These are phyloP conservation scores for Rosa rugosa DNA, from an alignment of 306 rosid genomes.

Conservation along the genomic window DNA sequence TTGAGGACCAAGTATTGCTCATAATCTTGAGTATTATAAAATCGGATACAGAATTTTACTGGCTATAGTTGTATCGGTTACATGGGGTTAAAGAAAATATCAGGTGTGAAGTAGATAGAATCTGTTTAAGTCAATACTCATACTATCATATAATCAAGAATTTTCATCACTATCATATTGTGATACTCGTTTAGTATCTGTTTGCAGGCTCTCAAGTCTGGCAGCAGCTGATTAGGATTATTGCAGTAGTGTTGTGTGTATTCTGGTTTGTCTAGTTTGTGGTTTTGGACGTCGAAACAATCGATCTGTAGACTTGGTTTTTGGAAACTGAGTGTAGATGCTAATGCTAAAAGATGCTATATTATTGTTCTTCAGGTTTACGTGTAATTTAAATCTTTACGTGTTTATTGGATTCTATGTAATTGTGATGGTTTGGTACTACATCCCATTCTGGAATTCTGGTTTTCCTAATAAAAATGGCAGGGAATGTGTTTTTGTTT, in stretches of 20 bases:
- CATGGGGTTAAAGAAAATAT: not conserved
- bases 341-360: conserved; percentile 3
- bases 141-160: not conserved
- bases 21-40: too few species aligned
- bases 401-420: not conserved
- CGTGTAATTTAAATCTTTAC: not conserved
- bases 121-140: too few species aligned
- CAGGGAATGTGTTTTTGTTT: not conserved
- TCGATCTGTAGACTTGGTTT: conserved; percentile 23
- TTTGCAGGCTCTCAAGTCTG: not conserved
- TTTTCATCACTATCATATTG: not conserved
- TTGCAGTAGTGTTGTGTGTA: conserved; percentile 13
- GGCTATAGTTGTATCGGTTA: not conserved
- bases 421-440: not conserved
- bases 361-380: not conserved
- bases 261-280: conserved; percentile 19
- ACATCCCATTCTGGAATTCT: not conserved
- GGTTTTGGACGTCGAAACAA: conserved; percentile 12
- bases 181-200: not conserved
- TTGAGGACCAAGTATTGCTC: not conserved
- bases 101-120: not conserved
- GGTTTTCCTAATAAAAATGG: not conserved
- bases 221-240: not conserved
- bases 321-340: conserved; percentile 1
- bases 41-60: not conserved